Evolutionary conservation across 192 early-diverging fungal genomes (phyloP), one percentile per base, ranked within the genome.

Genomic region (Diversispora epigaea): DNA sequence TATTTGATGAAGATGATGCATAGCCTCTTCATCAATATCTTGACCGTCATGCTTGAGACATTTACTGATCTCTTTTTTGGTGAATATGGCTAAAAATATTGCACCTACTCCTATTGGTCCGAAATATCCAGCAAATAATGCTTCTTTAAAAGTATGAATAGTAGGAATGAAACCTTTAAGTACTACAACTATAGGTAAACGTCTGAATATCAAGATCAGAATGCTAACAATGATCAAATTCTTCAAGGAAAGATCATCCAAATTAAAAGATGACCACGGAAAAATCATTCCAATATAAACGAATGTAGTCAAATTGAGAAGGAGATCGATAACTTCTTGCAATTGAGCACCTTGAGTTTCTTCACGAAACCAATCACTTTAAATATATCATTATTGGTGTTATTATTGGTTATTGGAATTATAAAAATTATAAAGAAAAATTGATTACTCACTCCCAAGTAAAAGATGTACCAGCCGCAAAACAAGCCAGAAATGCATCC

Each of bases 91-190:
- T 54, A 84, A 83, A 19, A 81, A 87, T 2, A 87, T 68, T 4
- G 86, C 86, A 9, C 86, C 84, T 10, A 87, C 84, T 25, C 82
- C 82, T 22, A 97, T 92, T 6, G 95, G 95, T 0, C 94, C 95
- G 75, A 97, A 97, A 92, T 92, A 97, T 0, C 94, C 94, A 2
- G 89, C 89, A 77, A 94, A 94, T 7, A 91, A 74, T 0, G 92
- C 92, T 73, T 95, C 92, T 10, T 87, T 85, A 79, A 84, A 86
- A 9, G 83, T 91, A 19, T 83, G 83, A n/a, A 93, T 76, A 0
- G 90, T 89, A 2, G 93, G 90, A 19, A 93, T 89, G 19, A 86
- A 82, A 15, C 77, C 80, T 62, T 91, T 89, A 3, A 88, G 52
- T 0, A 80, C 79, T 54, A 93, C 54, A 40, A 93, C 77, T 9